Conservation (phyloP, 2,329 filamentous ascomycete species). For the Pseudogymnoascus sp. region DNA sequence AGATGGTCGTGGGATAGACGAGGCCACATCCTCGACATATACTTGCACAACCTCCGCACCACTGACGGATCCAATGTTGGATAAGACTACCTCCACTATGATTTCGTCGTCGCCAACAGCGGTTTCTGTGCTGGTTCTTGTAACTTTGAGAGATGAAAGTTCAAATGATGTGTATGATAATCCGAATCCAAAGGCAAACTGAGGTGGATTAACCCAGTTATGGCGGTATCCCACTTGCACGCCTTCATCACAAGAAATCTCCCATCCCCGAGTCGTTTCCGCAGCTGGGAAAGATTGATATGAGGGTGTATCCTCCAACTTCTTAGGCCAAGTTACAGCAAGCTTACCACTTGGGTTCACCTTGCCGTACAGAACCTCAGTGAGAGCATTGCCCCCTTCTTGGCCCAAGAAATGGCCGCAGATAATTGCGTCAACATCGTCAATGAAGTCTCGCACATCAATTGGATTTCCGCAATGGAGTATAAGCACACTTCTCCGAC, state of each 20-base stretch:
- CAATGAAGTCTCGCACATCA: conserved; percentile 15
- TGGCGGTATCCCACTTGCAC: neutral
- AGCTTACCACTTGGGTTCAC: conserved; percentile 49
- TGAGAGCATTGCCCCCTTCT: conserved; percentile 60
- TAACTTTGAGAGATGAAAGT: neutral
- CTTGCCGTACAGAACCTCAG: conserved; percentile 67
- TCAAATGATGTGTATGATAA: conserved; percentile 10
- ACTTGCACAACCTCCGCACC: conserved; percentile 14
- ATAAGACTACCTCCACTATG: neutral
- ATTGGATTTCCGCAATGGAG: conserved; percentile 19
- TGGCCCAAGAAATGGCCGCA: conserved; percentile 51
- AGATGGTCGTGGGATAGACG: neutral
- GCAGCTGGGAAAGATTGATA: neutral
- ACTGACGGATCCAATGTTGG: neutral
- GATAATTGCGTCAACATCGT: conserved; percentile 52
- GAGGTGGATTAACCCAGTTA: neutral
- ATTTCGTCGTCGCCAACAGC: neutral
- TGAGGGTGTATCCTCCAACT: conserved; percentile 16
- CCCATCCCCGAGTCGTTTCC: neutral
- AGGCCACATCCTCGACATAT: conserved; percentile 11
- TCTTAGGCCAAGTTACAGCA: conserved; percentile 48
- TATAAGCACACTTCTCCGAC: conserved; percentile 13
- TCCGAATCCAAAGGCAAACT: conserved; percentile 2
- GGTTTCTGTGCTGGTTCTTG: neutral
- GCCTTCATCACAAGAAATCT: neutral